Evolutionary conservation across 208 protist genomes (phyloP), one percentile per base, ranked within the genome.

Genomic region (Acanthamoeba sp.): DNA sequence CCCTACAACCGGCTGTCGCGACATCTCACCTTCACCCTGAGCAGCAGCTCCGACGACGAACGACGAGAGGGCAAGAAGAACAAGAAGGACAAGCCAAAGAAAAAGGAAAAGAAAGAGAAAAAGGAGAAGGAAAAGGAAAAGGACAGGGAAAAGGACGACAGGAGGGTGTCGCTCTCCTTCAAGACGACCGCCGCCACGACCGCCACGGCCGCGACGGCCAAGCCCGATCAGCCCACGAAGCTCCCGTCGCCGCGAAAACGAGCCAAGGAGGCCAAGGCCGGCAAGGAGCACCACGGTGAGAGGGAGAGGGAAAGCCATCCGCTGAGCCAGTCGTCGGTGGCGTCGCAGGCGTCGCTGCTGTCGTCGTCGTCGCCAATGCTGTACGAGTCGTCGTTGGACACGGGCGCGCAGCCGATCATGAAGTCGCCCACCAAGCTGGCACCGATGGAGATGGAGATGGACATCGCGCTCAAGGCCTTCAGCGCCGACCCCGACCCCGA

Each of bases 11-110:
- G 62, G 71, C 14, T 50, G 38, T 48, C 71, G 71, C 71, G 71
- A 82, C 71, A 82, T 2, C 32, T 82, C 22, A 82, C 71, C 29
- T 76, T 76, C 4, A 6, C 57, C 71, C 50, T 48, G 6, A 20
- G 71, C 71, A 48, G 20, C n/a, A 50, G 12, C 66, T 32, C 38
- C 2, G 82, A 90, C 20, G 52, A 90, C 16, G 52, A 90, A 34
- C 82, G 55, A 71, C 62, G 62, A 36, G 42, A 89, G 32, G 62
- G 38, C 29, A 94, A 94, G 55, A 59, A 84, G 32, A 59, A 94
- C 34, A 94, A 94, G 55, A 84, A 84, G 32, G 42, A 84, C 7
- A 62, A 87, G 18, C 84, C 57, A 4, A 85, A 94, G 16, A 29
- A 59, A 16, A 94, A 84, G 55, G 20, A 87, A 16, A 29, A 59